These are phyloP conservation scores for Mariannaea sp. DNA, from an alignment of 2,329 filamentous ascomycete genomes.

Conservation along the genomic window DNA sequence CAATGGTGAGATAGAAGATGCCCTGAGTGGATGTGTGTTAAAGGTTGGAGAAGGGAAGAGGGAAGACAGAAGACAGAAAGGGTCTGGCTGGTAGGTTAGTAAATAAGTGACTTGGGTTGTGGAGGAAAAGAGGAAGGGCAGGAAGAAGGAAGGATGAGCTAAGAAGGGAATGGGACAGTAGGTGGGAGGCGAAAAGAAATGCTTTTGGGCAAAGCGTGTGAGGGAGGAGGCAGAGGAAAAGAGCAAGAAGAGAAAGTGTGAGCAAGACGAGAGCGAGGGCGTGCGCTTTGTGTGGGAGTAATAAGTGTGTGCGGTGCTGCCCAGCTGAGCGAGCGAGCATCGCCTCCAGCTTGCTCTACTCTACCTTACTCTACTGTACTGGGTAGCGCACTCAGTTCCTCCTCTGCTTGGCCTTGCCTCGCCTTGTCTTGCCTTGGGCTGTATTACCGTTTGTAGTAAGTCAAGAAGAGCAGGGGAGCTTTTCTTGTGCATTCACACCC, in stretches of 20 bases:
- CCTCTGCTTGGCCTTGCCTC: constrained; percentile 11
- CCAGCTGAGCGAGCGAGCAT: constrained; percentile 18
- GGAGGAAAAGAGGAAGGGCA: constrained; percentile 26
- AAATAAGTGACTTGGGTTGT: constrained; percentile 15
- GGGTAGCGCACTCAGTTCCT: too few species aligned
- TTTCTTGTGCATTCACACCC: constrained; percentile 19
- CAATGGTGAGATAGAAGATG: constrained; percentile 20
- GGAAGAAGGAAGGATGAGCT: constrained; percentile 29
- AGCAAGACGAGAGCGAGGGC: background rate
- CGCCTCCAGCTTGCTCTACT: background rate
- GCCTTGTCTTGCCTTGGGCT: constrained; percentile 13
- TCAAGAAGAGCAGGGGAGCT: constrained; percentile 15
- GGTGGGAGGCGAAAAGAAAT: constrained; percentile 37
- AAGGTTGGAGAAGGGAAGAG: constrained; percentile 22
- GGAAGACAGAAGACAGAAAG: too few species aligned
- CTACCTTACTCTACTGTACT: too few species aligned
- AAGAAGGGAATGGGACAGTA: constrained; percentile 28
- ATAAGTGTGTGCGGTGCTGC: constrained; percentile 10
- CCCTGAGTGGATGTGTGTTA: too few species aligned
- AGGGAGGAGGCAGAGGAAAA: constrained; percentile 30
- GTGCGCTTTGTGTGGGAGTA: background rate
- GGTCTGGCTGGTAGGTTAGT: constrained; percentile 18
- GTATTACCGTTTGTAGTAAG: constrained; percentile 6
- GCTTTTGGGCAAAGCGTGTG: constrained; percentile 36
- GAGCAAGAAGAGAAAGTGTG: constrained; percentile 11